These are phyloP conservation scores for Claviceps citrina DNA, from an alignment of 2,329 filamentous ascomycete species.

Conservation along the genomic window DNA sequence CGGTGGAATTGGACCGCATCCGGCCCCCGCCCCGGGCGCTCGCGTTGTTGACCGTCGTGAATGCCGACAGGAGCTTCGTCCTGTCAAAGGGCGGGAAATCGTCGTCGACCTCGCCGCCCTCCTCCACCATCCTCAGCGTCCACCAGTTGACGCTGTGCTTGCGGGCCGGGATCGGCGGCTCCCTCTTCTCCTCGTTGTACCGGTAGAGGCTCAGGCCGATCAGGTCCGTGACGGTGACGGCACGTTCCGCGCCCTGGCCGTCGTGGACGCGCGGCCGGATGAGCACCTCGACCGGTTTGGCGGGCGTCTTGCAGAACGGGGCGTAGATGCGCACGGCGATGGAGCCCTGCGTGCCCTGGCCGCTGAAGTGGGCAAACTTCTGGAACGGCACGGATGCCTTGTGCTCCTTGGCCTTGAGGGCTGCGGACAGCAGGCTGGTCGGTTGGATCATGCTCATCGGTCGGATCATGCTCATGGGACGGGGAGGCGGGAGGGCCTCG, in stretches of 20 bases:
- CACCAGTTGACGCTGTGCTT: conserved; percentile 69
- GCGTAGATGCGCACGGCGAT: conserved; percentile 64
- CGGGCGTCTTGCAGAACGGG: conserved; percentile 50
- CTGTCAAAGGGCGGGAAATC: conserved; percentile 69
- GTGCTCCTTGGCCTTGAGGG: conserved; percentile 55
- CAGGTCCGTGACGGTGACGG: conserved; percentile 62
- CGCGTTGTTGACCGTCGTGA: conserved; percentile 70
- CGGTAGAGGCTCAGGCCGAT: conserved; percentile 66
- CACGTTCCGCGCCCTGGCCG: conserved; percentile 42
- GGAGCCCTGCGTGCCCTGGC: conserved; percentile 63
- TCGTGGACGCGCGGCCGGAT: conserved; percentile 55
- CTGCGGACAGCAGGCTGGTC: conserved; percentile 55
- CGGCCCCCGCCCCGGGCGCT: conserved; percentile 49
- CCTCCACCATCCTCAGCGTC: conserved; percentile 70
- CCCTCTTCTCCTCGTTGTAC: conserved; percentile 60
- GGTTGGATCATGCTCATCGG: conserved; percentile 54
- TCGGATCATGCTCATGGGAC: conserved; percentile 48
- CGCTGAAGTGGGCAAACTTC: conserved; percentile 59
- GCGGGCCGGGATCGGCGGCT: conserved; percentile 47
- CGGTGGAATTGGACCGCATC: conserved; percentile 54
- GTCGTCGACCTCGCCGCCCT: conserved; percentile 71
- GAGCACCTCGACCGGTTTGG: conserved; percentile 54
- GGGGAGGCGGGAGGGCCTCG: conserved; percentile 53
- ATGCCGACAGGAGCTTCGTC: conserved; percentile 58
- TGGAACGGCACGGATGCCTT: conserved; percentile 59